phyloP scores from a whole-genome alignment of 2,329 filamentous ascomycete species.

The Talaromyces albobiverticillius region DNA sequence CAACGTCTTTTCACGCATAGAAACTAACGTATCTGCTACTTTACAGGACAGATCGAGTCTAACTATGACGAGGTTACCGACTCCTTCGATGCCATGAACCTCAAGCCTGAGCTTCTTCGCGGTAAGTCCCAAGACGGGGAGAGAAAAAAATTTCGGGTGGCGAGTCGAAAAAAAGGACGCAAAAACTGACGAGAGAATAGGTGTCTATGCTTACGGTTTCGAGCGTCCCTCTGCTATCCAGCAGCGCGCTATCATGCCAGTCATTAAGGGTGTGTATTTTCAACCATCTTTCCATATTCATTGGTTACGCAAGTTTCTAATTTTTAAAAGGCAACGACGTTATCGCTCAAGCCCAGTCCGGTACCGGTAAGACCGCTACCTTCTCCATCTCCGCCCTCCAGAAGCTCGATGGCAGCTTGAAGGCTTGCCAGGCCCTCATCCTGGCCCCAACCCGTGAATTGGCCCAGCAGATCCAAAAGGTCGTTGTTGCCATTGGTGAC shows the following conservation, averaged over 20 bases:
- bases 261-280: constrained; percentile 86
- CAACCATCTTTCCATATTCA: not conserved
- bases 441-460: constrained; percentile 97
- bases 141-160: constrained; percentile 21
- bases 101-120: constrained; percentile 96
- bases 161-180: constrained; percentile 20
- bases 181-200: constrained; percentile 37
- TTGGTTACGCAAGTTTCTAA: not conserved
- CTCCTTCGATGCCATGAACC: constrained; percentile 97
- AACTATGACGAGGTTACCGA: constrained; percentile 99
- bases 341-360: constrained; percentile 98
- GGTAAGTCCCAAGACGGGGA: constrained; percentile 53
- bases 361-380: constrained; percentile 99
- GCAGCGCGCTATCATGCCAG: constrained; percentile 99
- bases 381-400: constrained; percentile 99
- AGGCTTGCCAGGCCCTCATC: constrained; percentile 97
- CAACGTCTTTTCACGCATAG: not conserved
- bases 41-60: constrained; percentile 94
- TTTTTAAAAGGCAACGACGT: constrained; percentile 80
- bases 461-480: constrained; percentile 99
- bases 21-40: constrained; percentile 14
- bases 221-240: constrained; percentile 99
- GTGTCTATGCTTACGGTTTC: constrained; percentile 99
- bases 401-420: constrained; percentile 93
- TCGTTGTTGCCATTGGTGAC: constrained; percentile 96